phyloP scores from a whole-genome alignment of 1,139 yeast species.

The Sugiyamaella grinbergsii region DNA sequence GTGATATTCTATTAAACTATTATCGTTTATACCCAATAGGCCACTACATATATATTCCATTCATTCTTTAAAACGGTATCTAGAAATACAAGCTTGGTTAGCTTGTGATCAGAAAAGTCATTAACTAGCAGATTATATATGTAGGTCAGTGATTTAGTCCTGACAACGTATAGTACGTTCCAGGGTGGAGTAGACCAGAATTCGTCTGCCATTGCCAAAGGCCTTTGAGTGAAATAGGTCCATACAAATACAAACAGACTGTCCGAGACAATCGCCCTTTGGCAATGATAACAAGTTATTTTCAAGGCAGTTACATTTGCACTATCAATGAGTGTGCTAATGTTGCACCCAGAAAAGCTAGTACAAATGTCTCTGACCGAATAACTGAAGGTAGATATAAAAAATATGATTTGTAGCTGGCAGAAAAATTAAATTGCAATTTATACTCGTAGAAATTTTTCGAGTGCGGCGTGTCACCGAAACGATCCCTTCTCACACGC shows the following conservation, averaged over 20 bases:
- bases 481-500: too few species aligned
- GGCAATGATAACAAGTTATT: neutral
- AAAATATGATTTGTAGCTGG: too few species aligned
- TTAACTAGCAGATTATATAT: constrained; percentile 9
- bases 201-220: constrained; percentile 17
- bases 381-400: too few species aligned
- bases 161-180: constrained; percentile 23
- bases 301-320: neutral
- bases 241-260: constrained; percentile 14
- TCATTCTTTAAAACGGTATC: too few species aligned
- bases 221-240: constrained; percentile 12
- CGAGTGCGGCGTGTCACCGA: too few species aligned
- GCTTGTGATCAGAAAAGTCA: too few species aligned
- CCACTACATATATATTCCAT: too few species aligned
- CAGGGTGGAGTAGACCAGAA: constrained; percentile 25
- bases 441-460: too few species aligned
- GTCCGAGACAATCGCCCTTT: constrained; percentile 17
- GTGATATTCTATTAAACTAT: too few species aligned
- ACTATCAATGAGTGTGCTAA: neutral
- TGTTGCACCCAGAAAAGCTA: neutral
- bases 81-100: too few species aligned
- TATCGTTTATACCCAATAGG: too few species aligned
- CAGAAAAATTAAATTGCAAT: too few species aligned
- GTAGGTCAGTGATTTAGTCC: constrained; percentile 27
- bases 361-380: constrained; percentile 1